These are phyloP conservation scores for Porcisia deanei DNA, from an alignment of 208 protist genomes.

Conservation along the genomic window DNA sequence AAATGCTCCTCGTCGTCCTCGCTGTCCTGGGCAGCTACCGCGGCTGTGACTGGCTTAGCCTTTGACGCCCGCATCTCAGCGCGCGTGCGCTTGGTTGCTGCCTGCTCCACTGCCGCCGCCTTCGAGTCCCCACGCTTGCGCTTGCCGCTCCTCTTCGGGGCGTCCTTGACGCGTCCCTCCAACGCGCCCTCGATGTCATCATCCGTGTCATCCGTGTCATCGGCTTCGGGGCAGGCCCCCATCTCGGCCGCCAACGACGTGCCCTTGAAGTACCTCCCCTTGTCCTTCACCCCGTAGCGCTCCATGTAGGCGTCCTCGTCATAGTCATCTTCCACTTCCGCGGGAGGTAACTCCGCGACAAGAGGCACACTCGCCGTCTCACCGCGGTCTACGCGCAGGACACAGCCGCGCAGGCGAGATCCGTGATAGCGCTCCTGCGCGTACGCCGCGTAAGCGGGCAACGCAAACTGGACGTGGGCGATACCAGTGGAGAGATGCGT, in stretches of 20 bases:
- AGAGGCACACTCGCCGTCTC: conserved; percentile 75
- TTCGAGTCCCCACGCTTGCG: conserved; percentile 17
- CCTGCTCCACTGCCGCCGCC: conserved; percentile 1
- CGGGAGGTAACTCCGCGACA: conserved; percentile 39
- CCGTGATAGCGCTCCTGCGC: conserved; percentile 83
- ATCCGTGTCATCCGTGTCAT: conserved; percentile 27
- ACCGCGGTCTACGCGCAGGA: conserved; percentile 87
- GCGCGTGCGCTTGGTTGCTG: conserved; percentile 19
- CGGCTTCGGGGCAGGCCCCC: conserved; percentile 20
- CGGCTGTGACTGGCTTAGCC: background rate
- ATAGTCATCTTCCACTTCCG: conserved; percentile 61
- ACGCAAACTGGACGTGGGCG: conserved; percentile 69
- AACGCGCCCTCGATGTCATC: conserved; percentile 19
- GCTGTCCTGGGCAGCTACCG: conserved; percentile 17
- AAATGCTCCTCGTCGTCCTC: conserved; percentile 76
- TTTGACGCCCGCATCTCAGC: conserved; percentile 10
- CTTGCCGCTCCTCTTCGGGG: conserved; percentile 19
- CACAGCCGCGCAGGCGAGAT: conserved; percentile 72
- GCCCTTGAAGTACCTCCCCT: conserved; percentile 80
- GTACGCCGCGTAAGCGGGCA: conserved; percentile 84
- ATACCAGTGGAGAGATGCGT: conserved; percentile 80
- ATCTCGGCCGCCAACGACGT: conserved; percentile 69
- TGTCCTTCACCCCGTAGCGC: conserved; percentile 77
- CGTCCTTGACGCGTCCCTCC: conserved; percentile 6
- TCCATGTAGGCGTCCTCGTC: conserved; percentile 75